Percentiles rank a stretch among this genome's conserved stretches.
phyloP scores from a whole-genome alignment of 2,329 filamentous ascomycete genomes.

The Ophiostoma quercus region DNA sequence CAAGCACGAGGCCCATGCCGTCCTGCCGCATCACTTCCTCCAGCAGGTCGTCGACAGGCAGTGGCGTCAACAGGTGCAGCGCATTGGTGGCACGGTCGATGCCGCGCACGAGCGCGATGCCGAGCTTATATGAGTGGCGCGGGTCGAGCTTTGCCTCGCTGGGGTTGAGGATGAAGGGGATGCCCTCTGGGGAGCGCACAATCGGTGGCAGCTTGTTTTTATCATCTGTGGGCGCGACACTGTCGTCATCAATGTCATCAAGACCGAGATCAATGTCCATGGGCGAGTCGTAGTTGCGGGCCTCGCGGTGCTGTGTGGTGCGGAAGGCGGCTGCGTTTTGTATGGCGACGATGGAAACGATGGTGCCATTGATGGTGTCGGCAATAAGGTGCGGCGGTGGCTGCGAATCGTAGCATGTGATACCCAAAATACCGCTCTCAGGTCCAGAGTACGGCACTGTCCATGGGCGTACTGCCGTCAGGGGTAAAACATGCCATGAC shows the following conservation, averaged over 20 bases:
- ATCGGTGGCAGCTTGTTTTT: slow-evolving; percentile 30
- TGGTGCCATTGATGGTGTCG: slow-evolving; percentile 64
- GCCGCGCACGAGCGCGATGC: slow-evolving; percentile 63
- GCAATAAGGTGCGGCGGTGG: slow-evolving; percentile 53
- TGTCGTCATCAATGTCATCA: not conserved
- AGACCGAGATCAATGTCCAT: not conserved
- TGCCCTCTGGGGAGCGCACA: slow-evolving; percentile 44
- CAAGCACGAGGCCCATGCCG: slow-evolving; percentile 53
- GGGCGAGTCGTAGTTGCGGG: slow-evolving; percentile 2
- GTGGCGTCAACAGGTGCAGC: slow-evolving; percentile 63
- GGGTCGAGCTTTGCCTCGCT: slow-evolving; percentile 56
- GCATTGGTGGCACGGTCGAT: slow-evolving; percentile 52
- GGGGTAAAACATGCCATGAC: slow-evolving; percentile 50
- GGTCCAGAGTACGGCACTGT: slow-evolving; percentile 54
- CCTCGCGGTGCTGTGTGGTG: slow-evolving; percentile 1
- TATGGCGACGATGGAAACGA: slow-evolving; percentile 61
- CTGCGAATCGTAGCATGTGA: slow-evolving; percentile 64
- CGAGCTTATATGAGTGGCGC: slow-evolving; percentile 52
- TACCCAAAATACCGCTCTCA: slow-evolving; percentile 53
- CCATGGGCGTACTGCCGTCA: slow-evolving; percentile 56
- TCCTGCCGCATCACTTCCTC: slow-evolving; percentile 25
- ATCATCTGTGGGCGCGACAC: too few species aligned
- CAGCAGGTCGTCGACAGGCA: slow-evolving; percentile 13
- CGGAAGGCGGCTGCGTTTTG: slow-evolving; percentile 49
- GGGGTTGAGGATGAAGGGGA: slow-evolving; percentile 59